Conservation (phyloP, 768 basidiomycete species). For the Cyclocybe aegerita region DNA sequence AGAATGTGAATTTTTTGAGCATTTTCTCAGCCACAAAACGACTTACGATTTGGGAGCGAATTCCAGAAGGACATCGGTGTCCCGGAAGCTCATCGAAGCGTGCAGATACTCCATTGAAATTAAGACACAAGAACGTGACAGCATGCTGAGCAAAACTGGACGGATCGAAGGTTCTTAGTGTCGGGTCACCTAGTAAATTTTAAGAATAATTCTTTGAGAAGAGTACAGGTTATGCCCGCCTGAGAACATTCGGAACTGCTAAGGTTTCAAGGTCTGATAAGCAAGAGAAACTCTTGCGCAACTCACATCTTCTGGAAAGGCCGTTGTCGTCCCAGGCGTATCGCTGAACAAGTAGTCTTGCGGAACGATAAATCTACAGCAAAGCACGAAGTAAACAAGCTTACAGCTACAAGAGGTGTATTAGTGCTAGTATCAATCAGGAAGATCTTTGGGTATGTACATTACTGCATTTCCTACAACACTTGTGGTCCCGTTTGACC, state of each 20-base stretch:
- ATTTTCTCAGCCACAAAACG: background rate
- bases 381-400: background rate
- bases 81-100: conserved; percentile 29
- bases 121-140: conserved; percentile 38
- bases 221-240: conserved; percentile 17
- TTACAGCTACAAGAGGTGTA: background rate
- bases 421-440: background rate
- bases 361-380: background rate
- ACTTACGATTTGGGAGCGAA: conserved; percentile 36
- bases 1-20: background rate
- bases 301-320: conserved; percentile 40
- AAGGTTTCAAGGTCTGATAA: background rate
- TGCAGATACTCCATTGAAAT: conserved; percentile 31
- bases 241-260: conserved; percentile 39
- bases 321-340: conserved; percentile 30
- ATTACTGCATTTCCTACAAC: conserved; percentile 35
- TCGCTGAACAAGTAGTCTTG: conserved; percentile 36
- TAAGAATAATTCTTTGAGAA: background rate
- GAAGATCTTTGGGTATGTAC: conserved; percentile 21
- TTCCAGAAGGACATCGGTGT: conserved; percentile 31
- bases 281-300: background rate
- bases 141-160: conserved; percentile 35
- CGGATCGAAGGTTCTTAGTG: conserved; percentile 30
- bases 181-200: conserved; percentile 26
- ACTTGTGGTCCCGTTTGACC: conserved; percentile 36